Base-by-base conservation (phyloP, 306 rosid genomes). In the Inga laurina region DNA sequence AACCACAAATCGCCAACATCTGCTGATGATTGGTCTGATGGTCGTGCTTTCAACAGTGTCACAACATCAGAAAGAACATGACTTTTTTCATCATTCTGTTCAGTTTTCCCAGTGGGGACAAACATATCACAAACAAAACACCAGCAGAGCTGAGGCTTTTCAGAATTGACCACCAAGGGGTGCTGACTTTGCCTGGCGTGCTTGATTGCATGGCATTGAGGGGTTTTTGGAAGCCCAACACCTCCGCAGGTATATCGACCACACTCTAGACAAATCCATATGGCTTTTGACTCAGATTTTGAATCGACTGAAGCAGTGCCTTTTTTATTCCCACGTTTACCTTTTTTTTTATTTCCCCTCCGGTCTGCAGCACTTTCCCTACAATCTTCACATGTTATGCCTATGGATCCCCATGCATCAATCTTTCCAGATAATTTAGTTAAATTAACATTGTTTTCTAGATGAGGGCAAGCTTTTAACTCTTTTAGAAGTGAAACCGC, bases 251-350 rank as follows among this genome's bases (percentile, higher is more conserved):
- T 85, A 87, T 56, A 88, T 61, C 89, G 94, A 67, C 94, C 99
- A 74, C 99, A 97, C 81, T 88, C 91, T 90, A 94, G 82, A 88
- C 99, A 97, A 84, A 97, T 85, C 98, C 99, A 97, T 84, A 92
- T 83, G 51, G 97, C 90, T 82, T 87, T 93, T 10, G 84, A 84
- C 76, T 92, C 91, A 0, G 94, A 85, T 83, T 89, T 90, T 39
- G 87, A 85, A 74, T 91, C 95, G 22, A 71, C 78, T n/a, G 91
- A 85, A 59, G 82, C 80, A 52, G 91, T 80, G 45, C 92, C 88
- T 78, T 91, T 96, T 86, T 92, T 92, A 86, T 92, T 91, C 76
- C 88, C 91, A 76, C 91, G 94, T 82, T 93, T 97, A 21, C 92
- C 90, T 82, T 84, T 94, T 73, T 92, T 92, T 83, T 81, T 96